A percentile compares a stretch with the other conserved stretches of the same genome.
phyloP scores from a whole-genome alignment of 1,284 basidiomycete species.

The Moniliella sp. region DNA sequence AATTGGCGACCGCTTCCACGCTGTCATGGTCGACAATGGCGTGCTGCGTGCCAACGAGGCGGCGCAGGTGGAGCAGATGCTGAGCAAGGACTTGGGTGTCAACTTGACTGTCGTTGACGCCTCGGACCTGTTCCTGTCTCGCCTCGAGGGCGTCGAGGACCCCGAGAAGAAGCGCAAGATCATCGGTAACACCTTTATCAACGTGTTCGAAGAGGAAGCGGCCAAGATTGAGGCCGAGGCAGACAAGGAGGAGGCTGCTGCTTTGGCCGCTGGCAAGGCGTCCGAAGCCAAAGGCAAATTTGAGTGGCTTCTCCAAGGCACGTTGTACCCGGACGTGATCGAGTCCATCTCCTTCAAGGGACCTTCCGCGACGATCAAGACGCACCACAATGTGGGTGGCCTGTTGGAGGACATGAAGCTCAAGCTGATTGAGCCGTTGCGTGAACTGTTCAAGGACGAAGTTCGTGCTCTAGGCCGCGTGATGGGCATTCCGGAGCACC shows the following conservation, averaged over 20 bases:
- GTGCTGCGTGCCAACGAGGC: constrained; percentile 82
- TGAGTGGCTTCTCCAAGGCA: constrained; percentile 94
- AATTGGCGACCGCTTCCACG: constrained; percentile 86
- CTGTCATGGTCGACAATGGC: constrained; percentile 98
- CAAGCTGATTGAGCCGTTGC: constrained; percentile 88
- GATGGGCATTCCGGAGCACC: constrained; percentile 68
- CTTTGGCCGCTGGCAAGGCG: constrained; percentile 38
- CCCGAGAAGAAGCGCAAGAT: constrained; percentile 94
- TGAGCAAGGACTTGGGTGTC: constrained; percentile 77
- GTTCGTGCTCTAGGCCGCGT: constrained; percentile 77
- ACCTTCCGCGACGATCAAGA: constrained; percentile 95
- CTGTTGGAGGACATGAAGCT: constrained; percentile 93
- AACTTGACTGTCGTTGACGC: constrained; percentile 90
- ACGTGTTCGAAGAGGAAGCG: constrained; percentile 85
- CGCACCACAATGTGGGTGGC: constrained; percentile 96
- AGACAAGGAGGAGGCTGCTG: constrained; percentile 46
- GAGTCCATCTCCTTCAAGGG: constrained; percentile 99
- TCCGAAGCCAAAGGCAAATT: constrained; percentile 47
- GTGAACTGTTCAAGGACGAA: constrained; percentile 98
- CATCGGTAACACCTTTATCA: constrained; percentile 96
- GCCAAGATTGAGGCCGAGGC: constrained; percentile 68
- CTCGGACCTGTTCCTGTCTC: constrained; percentile 73
- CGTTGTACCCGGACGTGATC: constrained; percentile 95
- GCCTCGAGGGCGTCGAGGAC: constrained; percentile 72
- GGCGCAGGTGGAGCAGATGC: constrained; percentile 78